phyloP scores from a whole-genome alignment of 179 eudicot genomes.

The Vitellaria paradoxa region DNA sequence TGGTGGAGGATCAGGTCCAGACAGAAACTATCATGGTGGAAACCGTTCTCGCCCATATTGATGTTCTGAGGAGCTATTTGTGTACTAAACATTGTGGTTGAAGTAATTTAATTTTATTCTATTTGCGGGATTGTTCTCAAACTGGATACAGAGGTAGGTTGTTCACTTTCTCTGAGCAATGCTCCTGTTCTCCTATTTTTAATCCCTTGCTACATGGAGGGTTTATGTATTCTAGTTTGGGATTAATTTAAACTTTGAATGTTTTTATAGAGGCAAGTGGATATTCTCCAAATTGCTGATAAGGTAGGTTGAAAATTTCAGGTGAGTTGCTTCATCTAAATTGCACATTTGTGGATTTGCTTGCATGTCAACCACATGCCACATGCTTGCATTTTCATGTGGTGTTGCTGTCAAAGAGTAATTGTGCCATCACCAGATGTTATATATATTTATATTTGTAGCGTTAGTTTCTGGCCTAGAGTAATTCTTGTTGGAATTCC shows the following conservation, averaged over 20 bases:
- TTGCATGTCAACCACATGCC: neutral
- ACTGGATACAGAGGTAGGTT: constrained; percentile 82
- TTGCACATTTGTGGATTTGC: constrained; percentile 16
- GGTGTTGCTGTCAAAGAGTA: neutral
- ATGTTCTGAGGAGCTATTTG: constrained; percentile 29
- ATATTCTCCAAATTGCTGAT: constrained; percentile 89
- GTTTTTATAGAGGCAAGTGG: constrained; percentile 83
- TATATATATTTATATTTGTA: neutral
- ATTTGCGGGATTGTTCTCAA: constrained; percentile 44
- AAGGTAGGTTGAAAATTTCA: constrained; percentile 72
- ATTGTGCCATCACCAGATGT: neutral
- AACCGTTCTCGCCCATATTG: constrained; percentile 87
- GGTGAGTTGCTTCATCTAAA: constrained; percentile 64
- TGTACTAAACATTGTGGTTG: constrained; percentile 53
- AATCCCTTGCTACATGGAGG: constrained; percentile 22
- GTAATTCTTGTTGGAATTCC: neutral
- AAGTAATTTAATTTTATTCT: constrained; percentile 48
- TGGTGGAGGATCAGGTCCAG: constrained; percentile 71
- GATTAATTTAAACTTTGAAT: constrained; percentile 65
- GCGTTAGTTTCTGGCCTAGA: neutral
- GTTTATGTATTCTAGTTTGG: constrained; percentile 25
- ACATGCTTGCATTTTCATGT: constrained; percentile 12
- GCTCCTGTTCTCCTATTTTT: constrained; percentile 49
- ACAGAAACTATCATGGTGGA: constrained; percentile 71
- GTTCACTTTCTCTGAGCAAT: constrained; percentile 51